A percentile compares a stretch with the other conserved stretches of the same genome.
Conservation (phyloP, 2,329 filamentous ascomycete genomes). For the Hypoxylon sp. region DNA sequence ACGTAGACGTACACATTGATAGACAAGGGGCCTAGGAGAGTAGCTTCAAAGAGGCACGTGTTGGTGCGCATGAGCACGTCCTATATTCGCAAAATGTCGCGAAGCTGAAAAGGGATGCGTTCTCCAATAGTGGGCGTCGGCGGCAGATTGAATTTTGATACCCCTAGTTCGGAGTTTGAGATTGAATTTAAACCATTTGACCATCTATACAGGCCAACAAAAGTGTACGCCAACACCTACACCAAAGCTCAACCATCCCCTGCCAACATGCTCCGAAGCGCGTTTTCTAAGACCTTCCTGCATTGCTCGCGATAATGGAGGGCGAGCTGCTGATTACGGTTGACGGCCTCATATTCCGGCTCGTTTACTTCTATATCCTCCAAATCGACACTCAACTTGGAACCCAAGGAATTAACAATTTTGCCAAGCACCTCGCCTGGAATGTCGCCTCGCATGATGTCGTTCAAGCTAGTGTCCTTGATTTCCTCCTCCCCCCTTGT, state of each 20-base stretch:
- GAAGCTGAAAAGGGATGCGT: conserved; percentile 10
- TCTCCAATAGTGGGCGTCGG: conserved; percentile 37
- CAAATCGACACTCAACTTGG: conserved; percentile 59
- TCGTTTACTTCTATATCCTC: conserved; percentile 61
- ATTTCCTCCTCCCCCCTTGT: conserved; percentile 36
- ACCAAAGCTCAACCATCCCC: conserved; percentile 23
- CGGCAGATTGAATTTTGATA: conserved; percentile 49
- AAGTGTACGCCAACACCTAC: conserved; percentile 2
- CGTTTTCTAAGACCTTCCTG: conserved; percentile 61
- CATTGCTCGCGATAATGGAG: conserved; percentile 64
- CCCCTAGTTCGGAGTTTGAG: conserved; percentile 47
- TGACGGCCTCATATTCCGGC: conserved; percentile 55
- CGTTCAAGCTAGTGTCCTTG: conserved; percentile 50
- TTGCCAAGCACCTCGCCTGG: conserved; percentile 56
- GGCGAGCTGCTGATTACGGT: conserved; percentile 63
- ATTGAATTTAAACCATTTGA: conserved; percentile 39
- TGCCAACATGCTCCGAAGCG: conserved; percentile 52
- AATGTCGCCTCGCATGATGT: conserved; percentile 61
- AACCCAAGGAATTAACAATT: conserved; percentile 54
- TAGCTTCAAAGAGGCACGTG: background rate
- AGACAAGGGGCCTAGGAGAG: background rate
- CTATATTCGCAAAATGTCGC: conserved; percentile 2
- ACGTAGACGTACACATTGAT: conserved; percentile 17
- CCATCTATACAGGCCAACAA: background rate
- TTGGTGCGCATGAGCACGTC: conserved; percentile 9